Evolutionary conservation across 768 basidiomycete species (phyloP).

Genomic region (Lentinula boryana): DNA sequence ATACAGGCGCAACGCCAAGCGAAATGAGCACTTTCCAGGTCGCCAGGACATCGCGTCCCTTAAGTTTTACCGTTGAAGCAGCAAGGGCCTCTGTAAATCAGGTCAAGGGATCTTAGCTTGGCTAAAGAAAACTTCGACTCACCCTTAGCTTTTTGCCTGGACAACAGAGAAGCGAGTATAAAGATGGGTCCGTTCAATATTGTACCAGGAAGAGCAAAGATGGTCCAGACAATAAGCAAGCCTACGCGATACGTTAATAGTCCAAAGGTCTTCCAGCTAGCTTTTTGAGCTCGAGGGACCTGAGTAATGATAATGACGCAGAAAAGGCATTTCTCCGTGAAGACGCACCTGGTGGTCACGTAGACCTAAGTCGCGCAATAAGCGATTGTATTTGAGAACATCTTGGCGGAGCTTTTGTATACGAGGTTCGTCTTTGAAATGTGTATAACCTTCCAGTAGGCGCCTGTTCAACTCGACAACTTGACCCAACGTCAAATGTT

Average conservation of each 20-base stretch:
- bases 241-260: slow-evolving; percentile 78
- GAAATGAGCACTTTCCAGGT: slow-evolving; percentile 98
- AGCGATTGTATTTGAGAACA: slow-evolving; percentile 86
- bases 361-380: slow-evolving; percentile 82
- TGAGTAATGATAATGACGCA: slow-evolving; percentile 19
- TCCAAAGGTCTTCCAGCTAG: slow-evolving; percentile 81
- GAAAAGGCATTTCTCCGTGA: background rate
- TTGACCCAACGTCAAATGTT: slow-evolving; percentile 90
- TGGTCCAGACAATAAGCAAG: slow-evolving; percentile 74
- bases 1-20: slow-evolving; percentile 79
- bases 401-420: slow-evolving; percentile 75
- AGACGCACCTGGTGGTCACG: slow-evolving; percentile 81
- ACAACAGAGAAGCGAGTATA: slow-evolving; percentile 81
- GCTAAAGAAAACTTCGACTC: background rate
- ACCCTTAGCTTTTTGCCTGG: slow-evolving; percentile 89
- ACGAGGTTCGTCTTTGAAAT: slow-evolving; percentile 89
- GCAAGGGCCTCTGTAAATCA: slow-evolving; percentile 81
- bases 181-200: slow-evolving; percentile 93
- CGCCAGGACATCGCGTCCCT: slow-evolving; percentile 93
- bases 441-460: slow-evolving; percentile 86
- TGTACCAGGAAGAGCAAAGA: slow-evolving; percentile 84
- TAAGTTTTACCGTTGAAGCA: slow-evolving; percentile 90
- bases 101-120: slow-evolving; percentile 3
- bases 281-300: slow-evolving; percentile 85
- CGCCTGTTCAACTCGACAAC: slow-evolving; percentile 93